phyloP scores from a whole-genome alignment of 2,329 filamentous ascomycete species.

The Ophiostoma fasciatum region DNA sequence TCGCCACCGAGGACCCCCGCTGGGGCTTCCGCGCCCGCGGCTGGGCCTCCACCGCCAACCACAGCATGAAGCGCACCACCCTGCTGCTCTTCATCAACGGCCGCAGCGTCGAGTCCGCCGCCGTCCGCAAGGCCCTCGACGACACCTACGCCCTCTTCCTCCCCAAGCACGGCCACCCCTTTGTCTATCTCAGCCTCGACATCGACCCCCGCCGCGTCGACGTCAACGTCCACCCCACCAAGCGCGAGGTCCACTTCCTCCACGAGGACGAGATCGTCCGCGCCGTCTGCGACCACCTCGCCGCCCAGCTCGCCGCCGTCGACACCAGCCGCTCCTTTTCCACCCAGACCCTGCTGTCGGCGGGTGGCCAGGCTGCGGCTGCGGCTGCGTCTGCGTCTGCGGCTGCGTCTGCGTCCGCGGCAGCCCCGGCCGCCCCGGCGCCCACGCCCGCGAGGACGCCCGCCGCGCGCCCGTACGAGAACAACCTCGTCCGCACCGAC shows the following conservation, averaged over 20 bases:
- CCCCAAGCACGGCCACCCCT: constrained; percentile 88
- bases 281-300: constrained; percentile 66
- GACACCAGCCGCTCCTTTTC: constrained; percentile 90
- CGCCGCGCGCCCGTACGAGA: constrained; percentile 54
- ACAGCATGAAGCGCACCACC: constrained; percentile 78
- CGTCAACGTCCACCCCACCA: constrained; percentile 95
- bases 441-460: constrained; percentile 20
- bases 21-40: constrained; percentile 77
- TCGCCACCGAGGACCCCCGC: constrained; percentile 54
- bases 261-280: constrained; percentile 96
- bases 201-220: constrained; percentile 88
- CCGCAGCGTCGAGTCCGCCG: constrained; percentile 76
- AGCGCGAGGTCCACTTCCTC: constrained; percentile 90
- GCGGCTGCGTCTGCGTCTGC: no score
- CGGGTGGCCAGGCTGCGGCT: no score
- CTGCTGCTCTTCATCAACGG: constrained; percentile 94
- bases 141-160: constrained; percentile 78
- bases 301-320: constrained; percentile 64
- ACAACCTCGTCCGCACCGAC: constrained; percentile 83
- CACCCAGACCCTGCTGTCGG: constrained; percentile 67
- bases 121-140: constrained; percentile 80
- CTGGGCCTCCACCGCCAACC: constrained; percentile 84
- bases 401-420: no score
- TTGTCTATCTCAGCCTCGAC: constrained; percentile 80
- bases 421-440: constrained; percentile 9